Conservation (phyloP, 139 green algal species). For the Volvox reticuliferus region DNA sequence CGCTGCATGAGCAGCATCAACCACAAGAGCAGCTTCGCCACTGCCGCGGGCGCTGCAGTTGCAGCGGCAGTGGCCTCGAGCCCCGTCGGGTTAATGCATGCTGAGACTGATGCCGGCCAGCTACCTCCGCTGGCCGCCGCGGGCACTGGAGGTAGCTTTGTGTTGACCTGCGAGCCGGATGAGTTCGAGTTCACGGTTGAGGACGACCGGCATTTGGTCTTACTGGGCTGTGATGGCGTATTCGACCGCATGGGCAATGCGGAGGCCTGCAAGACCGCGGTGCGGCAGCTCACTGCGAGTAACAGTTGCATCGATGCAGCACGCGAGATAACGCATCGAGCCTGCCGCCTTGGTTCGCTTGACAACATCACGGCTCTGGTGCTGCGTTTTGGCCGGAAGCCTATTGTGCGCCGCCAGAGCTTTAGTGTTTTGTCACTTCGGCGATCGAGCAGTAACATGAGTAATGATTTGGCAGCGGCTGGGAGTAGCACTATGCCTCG, state of each 20-base stretch:
- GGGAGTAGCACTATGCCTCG: not conserved
- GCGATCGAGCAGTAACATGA: constrained; percentile 19
- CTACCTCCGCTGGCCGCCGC: not conserved
- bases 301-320: constrained; percentile 33
- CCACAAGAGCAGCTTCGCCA: constrained; percentile 9
- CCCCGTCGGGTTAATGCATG: not conserved
- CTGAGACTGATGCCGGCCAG: too few relatives aligned
- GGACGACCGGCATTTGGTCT: constrained; percentile 30
- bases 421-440: constrained; percentile 30
- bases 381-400: constrained; percentile 33
- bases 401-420: constrained; percentile 34
- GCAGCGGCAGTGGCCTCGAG: constrained; percentile 3
- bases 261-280: constrained; percentile 34
- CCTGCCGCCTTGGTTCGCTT: not conserved
- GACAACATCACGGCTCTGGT: constrained; percentile 38
- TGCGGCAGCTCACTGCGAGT: constrained; percentile 13
- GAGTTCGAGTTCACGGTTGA: constrained; percentile 5
- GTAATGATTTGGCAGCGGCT: not conserved
- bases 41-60: not conserved
- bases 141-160: not conserved
- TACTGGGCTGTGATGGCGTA: constrained; percentile 41
- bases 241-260: constrained; percentile 27
- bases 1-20: constrained; percentile 2
- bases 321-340: constrained; percentile 26
- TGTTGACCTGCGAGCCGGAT: constrained; percentile 30